phyloP scores from a whole-genome alignment of 805 yeast genomes.

The Wickerhamiella parazyma region DNA sequence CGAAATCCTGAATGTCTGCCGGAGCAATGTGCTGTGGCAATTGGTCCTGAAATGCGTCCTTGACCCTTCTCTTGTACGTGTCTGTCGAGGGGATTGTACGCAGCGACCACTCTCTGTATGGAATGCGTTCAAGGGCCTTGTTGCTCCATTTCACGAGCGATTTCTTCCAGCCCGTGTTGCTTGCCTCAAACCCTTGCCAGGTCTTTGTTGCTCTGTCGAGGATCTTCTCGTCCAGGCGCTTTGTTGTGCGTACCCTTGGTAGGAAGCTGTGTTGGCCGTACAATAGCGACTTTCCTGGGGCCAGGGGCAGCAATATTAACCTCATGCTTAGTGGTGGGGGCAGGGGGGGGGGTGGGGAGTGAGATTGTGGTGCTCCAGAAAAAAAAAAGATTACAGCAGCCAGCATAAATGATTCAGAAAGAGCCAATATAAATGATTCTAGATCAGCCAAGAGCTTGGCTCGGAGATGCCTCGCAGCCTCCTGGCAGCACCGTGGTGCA shows the following conservation, averaged over 20 bases:
- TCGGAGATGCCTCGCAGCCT: too few relatives aligned
- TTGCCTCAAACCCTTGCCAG: slow-evolving; percentile 50
- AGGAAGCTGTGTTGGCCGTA: slow-evolving; percentile 48
- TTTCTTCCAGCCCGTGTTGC: slow-evolving; percentile 44
- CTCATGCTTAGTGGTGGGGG: slow-evolving; percentile 30
- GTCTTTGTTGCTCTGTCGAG: slow-evolving; percentile 38
- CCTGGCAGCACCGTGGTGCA: too few relatives aligned
- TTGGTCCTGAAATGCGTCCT: not conserved
- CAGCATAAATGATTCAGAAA: too few relatives aligned
- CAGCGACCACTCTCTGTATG: slow-evolving; percentile 69
- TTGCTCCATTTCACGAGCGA: slow-evolving; percentile 43
- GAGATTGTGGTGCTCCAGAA: too few relatives aligned
- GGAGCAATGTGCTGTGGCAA: slow-evolving; percentile 5
- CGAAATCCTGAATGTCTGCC: slow-evolving; percentile 12
- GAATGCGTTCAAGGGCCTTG: slow-evolving; percentile 44
- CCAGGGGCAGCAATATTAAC: slow-evolving; percentile 59
- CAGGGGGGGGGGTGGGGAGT: too few relatives aligned
- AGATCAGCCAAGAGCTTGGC: too few relatives aligned
- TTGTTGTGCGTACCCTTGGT: slow-evolving; percentile 26
- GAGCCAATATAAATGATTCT: too few relatives aligned
- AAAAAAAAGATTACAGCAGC: too few relatives aligned
- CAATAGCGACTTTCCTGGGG: slow-evolving; percentile 45
- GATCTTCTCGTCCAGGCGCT: slow-evolving; percentile 30
- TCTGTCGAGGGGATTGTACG: slow-evolving; percentile 60
- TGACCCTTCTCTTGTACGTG: slow-evolving; percentile 39